Evolutionary conservation across 768 basidiomycete genomes (phyloP), one percentile per base, ranked within the genome.

Genomic region (Lactarius sp.): DNA sequence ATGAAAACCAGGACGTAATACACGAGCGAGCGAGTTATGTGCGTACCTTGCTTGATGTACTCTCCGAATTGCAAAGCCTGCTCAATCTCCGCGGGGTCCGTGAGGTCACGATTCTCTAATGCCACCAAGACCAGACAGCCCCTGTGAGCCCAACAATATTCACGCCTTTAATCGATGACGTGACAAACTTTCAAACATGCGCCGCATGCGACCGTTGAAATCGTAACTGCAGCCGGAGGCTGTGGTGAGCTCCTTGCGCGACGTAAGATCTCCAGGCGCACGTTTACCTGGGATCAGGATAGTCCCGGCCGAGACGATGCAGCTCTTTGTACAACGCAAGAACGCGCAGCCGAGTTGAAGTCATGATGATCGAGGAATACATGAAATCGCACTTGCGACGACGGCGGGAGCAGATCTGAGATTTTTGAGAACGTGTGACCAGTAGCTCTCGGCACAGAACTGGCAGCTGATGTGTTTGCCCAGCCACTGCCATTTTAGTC

Each of bases 21-120:
- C 2, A 58, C 12, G n/a, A n/a, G 44, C 6, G 56, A 52, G 34
- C 41, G 20, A 37, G 52, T 18, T 50, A 51, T 1, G 27, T 33
- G 70, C 82, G 65, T 69, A 88, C 92, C 92, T 70, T 90, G 88
- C 76, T 86, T 90, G 74, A 94, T 92, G 68, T 91, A 92, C 72
- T 92, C 90, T 13, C 85, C 88, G 36, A 92, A 74, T 62, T 79
- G 81, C 61, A 92, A 75, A 0, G 90, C 90, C 61, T 80, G 84
- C 75, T 92, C 88, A 58, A 92, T 89, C 65, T 92, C 88, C 20
- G 82, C 79, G 63, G 78, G 78, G 68, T 89, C 82, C 18, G 80
- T 85, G 66, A 93, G 75, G 68, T 79, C 69, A 61, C 81, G 81
- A 69, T 92, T 89, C 74, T 87, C 90, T 92, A 69, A 7, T 14